Base-by-base conservation (phyloP, 208 protist genomes). In the Acanthamoeba lugdunensis region DNA sequence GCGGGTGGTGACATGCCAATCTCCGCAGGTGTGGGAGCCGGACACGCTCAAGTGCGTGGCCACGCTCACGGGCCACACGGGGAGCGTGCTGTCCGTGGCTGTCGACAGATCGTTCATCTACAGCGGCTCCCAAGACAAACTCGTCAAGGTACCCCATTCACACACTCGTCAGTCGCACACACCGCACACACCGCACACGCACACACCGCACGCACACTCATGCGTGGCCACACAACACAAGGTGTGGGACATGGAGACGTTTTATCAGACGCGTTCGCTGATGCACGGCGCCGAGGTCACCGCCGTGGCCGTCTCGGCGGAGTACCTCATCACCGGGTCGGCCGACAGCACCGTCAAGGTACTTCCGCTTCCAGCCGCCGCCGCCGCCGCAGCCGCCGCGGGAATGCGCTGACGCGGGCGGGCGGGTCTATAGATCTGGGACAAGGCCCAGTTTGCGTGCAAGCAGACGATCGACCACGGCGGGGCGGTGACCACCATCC, bases 171-270 rank as follows among this genome's bases (percentile, higher is more conserved):
- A 41, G 2, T 41, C 37, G 37, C 37, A 41, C 37, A 48, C 23
- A 63, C 58, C 58, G 13, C 58, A 23, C 54, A 52, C n/a, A 41
- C 37, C 37, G 37, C 37, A 41, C 37, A 41, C 37, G 37, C 37
- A n/a, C n/a, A n/a, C n/a, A n/a, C n/a, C n/a, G n/a, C n/a, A n/a
- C n/a, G n/a, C n/a, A n/a, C n/a, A n/a, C n/a, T 41, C 0, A 41
- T 41, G 37, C 37, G 37, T 4, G 21, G 41, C 28, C 41, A 25
- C 88, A 93, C 37, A 41, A 41, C 37, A 41, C 37, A 41, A 41
- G 88, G 88, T 93, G n/a, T 93, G 88, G 88, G 88, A 93, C 48
- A 21, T 82, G 21, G 88, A 93, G 25, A 93, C 88, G n/a, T 93
- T 93, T n/a, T 82, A 93, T 41, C 67, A 67, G 23, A 93, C 88